Base-by-base conservation (phyloP, 164 flowering plant genomes). In the Liquidambar formosana region DNA sequence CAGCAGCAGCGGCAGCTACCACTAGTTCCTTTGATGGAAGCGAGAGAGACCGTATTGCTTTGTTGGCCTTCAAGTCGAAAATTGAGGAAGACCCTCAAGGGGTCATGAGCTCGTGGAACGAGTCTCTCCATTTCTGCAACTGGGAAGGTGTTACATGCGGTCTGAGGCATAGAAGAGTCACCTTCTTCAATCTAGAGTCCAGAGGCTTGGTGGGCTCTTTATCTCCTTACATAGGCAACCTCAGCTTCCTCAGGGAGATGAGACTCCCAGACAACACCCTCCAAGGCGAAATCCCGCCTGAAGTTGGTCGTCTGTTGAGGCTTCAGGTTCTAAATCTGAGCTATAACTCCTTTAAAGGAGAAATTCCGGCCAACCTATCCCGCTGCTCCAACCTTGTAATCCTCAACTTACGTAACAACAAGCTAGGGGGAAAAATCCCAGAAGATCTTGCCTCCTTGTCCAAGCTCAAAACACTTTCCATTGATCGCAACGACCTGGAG, bases 271-370 rank as follows among this genome's bases (percentile, higher is more conserved):
- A 47, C 28, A 72, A 72, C 21, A 58, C 41, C 45, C 65, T 67
- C 18, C 14, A 46, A 1, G 58, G 59, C 2, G 25, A 41, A 19
- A 67, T 73, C 18, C 76, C 76, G 0, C 63, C 2, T 2, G 63
- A 73, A 47, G 1, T 73, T 16, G 71, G 76, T 12, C 27, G 15
- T n/a, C 45, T 73, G 26, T 12, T 5, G n/a, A 22, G 76, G 49
- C 38, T 73, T 10, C 26, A 48, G 38, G 8, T 19, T 16, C 43
- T 59, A 6, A 11, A 3, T 3, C 58, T 65, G 8, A 26, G 1
- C 8, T n/a, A 22, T 4, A 67, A 67, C 12, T 8, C 21, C 4
- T 23, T 73, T 1, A 19, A 12, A 0, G 71, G 76, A 0, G 8
- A 44, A 27, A 62, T 73, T 2, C 71, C 76, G 0, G 13, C 9